Evolutionary conservation across 2,329 filamentous ascomycete genomes (phyloP).

Genomic region (Trichoderma asperellum): DNA sequence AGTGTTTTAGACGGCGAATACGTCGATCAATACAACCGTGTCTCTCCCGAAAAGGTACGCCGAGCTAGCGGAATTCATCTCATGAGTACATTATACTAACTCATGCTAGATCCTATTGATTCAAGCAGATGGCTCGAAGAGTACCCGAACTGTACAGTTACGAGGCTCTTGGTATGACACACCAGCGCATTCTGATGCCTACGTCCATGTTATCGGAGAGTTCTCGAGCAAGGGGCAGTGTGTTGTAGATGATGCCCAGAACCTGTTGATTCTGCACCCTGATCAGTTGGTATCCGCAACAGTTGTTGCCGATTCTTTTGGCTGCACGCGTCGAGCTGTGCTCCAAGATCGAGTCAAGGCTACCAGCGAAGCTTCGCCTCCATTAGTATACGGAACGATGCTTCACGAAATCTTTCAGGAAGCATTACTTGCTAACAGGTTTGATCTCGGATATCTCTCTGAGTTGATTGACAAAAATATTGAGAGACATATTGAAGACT

Average conservation of each 20-base stretch:
- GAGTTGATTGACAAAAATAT: slow-evolving; percentile 69
- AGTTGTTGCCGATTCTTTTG: slow-evolving; percentile 94
- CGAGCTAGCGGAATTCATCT: not conserved
- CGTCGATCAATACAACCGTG: slow-evolving; percentile 62
- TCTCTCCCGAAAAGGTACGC: slow-evolving; percentile 71
- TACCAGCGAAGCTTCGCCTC: slow-evolving; percentile 75
- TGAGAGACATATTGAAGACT: slow-evolving; percentile 80
- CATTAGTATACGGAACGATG: slow-evolving; percentile 89
- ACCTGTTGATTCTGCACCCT: slow-evolving; percentile 89
- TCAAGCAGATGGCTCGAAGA: slow-evolving; percentile 72
- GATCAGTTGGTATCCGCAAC: slow-evolving; percentile 95
- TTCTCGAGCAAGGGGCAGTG: slow-evolving; percentile 74
- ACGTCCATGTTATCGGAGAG: slow-evolving; percentile 82
- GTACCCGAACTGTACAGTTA: slow-evolving; percentile 70
- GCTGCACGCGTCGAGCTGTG: slow-evolving; percentile 86
- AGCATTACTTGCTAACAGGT: slow-evolving; percentile 79
- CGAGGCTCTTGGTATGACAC: slow-evolving; percentile 88
- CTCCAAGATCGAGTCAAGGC: slow-evolving; percentile 94
- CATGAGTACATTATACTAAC: slow-evolving; percentile 1
- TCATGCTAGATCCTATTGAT: slow-evolving; percentile 72
- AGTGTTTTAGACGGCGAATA: slow-evolving; percentile 73
- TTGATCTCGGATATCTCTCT: slow-evolving; percentile 71
- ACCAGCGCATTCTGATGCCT: slow-evolving; percentile 71
- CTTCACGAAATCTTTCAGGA: slow-evolving; percentile 96
- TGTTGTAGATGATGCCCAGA: slow-evolving; percentile 77